Base-by-base conservation (phyloP, 2,329 filamentous ascomycete genomes). In the Aspergillus fructus region DNA sequence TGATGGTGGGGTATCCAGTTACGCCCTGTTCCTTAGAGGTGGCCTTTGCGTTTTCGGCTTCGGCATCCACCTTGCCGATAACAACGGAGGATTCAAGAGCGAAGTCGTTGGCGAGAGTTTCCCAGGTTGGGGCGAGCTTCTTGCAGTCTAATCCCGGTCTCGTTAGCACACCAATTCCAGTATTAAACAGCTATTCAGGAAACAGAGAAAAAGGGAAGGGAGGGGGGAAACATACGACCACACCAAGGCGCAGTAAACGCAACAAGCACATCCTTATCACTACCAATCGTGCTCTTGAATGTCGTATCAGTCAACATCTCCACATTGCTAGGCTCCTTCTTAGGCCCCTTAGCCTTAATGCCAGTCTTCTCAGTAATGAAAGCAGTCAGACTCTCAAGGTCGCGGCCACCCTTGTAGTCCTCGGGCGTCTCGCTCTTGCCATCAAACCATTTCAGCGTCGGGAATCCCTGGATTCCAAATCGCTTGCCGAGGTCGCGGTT, bases 191-290 rank as follows among this genome's bases (percentile, higher is more conserved):
- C 27, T 30, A 3, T 9, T 9, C 9, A 11, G 27, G 27, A 30
- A 12, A 59, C 13, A 56, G 51, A 48, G 58, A 27, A 37, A 19
- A n/a, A 33, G 41, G 52, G 23, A 43, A 17, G 60, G 60, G 34
- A 23, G 37, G 49, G 24, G 49, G 12, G 58, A 49, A 65, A 89
- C 92, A 78, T 85, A 97, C 94, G 93, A 76, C 93, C 93, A 78
- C 94, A 99, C 94, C 93, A 97, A 53, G 94, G 93, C 53, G 94
- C 93, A 66, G 96, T 99, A 77, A 99, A 99, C 46, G 96, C 93
- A 73, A 99, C 93, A 55, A 99, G 77, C 19, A 96, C 91, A 76
- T 96, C 83, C 84, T 96, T 92, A 62, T 96, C 90, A 51, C 86
- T 82, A 62, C 93, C 93, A 79, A 97, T 81, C 59, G 84, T 81